These are phyloP conservation scores for Odontarrhena argentea DNA, from an alignment of 345 rosid genomes.

Conservation along the genomic window DNA sequence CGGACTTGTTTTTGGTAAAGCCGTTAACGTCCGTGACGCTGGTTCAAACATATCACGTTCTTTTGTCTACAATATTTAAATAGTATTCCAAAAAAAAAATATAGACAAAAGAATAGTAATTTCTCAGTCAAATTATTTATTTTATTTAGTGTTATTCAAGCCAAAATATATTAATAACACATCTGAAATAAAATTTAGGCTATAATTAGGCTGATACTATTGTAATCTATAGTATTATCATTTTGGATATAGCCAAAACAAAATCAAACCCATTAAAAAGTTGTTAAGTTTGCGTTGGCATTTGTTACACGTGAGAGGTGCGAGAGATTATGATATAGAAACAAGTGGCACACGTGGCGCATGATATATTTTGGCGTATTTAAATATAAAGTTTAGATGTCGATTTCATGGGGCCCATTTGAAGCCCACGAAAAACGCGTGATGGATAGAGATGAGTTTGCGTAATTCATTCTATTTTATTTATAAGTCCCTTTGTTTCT, in stretches of 20 bases:
- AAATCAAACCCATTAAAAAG: conserved; percentile 7
- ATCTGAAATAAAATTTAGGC: not conserved
- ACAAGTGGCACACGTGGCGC: conserved; percentile 36
- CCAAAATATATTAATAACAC: not conserved
- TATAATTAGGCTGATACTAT: not conserved
- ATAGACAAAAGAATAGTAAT: not conserved
- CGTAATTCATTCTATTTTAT: conserved; percentile 21
- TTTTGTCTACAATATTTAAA: conserved; percentile 3
- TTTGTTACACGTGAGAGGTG: conserved; percentile 37
- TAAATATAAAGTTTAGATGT: conserved; percentile 22
- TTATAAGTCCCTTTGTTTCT: conserved; percentile 15
- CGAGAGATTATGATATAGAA: conserved; percentile 1
- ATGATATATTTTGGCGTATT: not conserved
- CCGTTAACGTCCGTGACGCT: conserved; percentile 18
- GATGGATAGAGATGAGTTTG: conserved; percentile 33
- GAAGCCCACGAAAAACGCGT: conserved; percentile 44
- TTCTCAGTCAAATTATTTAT: not conserved
- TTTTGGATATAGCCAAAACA: not conserved
- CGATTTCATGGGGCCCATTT: conserved; percentile 28
- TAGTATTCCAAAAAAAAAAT: not conserved
- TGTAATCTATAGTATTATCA: no score
- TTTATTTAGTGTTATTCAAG: not conserved
- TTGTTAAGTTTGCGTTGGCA: conserved; percentile 19
- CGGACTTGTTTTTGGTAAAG: conserved; percentile 3
- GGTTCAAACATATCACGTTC: conserved; percentile 33